Evolutionary conservation across 768 basidiomycete species (phyloP).

Genomic region (Leucosporidium creatinivorum): DNA sequence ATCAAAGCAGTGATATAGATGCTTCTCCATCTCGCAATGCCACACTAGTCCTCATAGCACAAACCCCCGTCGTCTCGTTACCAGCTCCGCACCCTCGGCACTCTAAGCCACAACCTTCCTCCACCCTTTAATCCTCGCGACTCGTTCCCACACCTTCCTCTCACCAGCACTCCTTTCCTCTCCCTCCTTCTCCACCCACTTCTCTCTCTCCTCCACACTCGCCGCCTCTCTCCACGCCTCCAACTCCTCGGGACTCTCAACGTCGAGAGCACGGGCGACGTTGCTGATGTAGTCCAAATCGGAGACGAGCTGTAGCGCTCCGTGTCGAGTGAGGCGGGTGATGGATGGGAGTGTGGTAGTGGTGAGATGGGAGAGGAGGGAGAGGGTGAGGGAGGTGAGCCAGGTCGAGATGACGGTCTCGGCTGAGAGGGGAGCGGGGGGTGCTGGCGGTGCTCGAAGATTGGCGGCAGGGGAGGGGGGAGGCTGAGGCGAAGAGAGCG

Average conservation of each 20-base stretch:
- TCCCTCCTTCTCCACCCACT: constrained; percentile 1
- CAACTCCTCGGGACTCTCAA: constrained; percentile 64
- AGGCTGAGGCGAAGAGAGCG: constrained; percentile 35
- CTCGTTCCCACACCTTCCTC: constrained; percentile 13
- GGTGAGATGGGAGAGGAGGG: constrained; percentile 68
- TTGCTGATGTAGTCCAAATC: constrained; percentile 87
- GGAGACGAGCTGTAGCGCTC: constrained; percentile 72
- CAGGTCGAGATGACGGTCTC: constrained; percentile 82
- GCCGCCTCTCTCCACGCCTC: constrained; percentile 68
- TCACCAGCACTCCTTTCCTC: constrained; percentile 1
- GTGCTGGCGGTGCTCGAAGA: constrained; percentile 12
- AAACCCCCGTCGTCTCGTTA: too few relatives aligned
- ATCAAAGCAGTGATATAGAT: too few relatives aligned
- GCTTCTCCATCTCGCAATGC: too few relatives aligned
- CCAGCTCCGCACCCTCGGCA: too few relatives aligned
- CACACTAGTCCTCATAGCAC: too few relatives aligned
- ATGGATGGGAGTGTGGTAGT: constrained; percentile 64
- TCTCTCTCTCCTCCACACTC: constrained; percentile 40
- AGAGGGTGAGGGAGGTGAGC: constrained; percentile 81
- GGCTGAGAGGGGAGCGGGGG: constrained; percentile 48
- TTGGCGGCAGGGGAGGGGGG: not conserved
- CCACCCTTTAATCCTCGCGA: constrained; percentile 16
- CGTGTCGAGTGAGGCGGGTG: constrained; percentile 52
- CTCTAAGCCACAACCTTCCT: not conserved
- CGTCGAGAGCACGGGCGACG: constrained; percentile 81